A percentile compares a stretch with the other conserved stretches of the same genome.
Evolutionary conservation across 306 rosid genomes (phyloP).

Genomic region (Citrullus amarus): DNA sequence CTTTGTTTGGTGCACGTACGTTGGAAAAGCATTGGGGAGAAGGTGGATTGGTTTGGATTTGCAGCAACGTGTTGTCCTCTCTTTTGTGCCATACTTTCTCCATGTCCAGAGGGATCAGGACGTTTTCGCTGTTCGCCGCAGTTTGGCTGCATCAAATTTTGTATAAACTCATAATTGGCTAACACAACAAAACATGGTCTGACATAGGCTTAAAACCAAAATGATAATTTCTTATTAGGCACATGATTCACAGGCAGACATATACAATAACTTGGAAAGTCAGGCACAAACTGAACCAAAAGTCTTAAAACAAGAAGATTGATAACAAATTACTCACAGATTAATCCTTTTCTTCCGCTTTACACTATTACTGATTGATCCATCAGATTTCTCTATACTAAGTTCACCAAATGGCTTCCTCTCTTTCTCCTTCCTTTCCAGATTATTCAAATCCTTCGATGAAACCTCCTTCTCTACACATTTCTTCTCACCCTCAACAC

Average conservation of each 20-base stretch:
- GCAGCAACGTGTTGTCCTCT: conserved; percentile 34
- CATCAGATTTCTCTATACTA: conserved; percentile 22
- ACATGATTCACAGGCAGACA: background rate
- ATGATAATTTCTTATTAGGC: background rate
- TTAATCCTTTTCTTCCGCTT: conserved; percentile 41
- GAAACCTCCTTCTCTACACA: conserved; percentile 12
- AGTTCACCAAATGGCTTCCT: conserved; percentile 52
- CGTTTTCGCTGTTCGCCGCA: conserved; percentile 40
- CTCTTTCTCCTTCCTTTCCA: conserved; percentile 34
- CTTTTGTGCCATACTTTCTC: conserved; percentile 34
- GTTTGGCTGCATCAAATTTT: conserved; percentile 30
- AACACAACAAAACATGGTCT: background rate
- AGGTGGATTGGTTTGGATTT: conserved; percentile 83
- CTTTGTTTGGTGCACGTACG: conserved; percentile 23
- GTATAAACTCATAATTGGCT: background rate
- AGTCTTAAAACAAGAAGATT: background rate
- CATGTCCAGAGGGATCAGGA: conserved; percentile 41
- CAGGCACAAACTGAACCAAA: background rate
- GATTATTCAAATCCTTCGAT: conserved; percentile 23
- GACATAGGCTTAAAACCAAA: background rate
- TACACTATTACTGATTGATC: conserved; percentile 15
- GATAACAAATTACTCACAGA: conserved; percentile 33
- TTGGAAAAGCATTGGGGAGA: conserved; percentile 96
- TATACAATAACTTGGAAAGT: background rate
- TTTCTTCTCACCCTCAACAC: conserved; percentile 20